A percentile compares a stretch with the other conserved stretches of the same genome.
Conservation (phyloP, 2,329 filamentous ascomycete genomes). For the Colletotrichum cordylinicola region DNA sequence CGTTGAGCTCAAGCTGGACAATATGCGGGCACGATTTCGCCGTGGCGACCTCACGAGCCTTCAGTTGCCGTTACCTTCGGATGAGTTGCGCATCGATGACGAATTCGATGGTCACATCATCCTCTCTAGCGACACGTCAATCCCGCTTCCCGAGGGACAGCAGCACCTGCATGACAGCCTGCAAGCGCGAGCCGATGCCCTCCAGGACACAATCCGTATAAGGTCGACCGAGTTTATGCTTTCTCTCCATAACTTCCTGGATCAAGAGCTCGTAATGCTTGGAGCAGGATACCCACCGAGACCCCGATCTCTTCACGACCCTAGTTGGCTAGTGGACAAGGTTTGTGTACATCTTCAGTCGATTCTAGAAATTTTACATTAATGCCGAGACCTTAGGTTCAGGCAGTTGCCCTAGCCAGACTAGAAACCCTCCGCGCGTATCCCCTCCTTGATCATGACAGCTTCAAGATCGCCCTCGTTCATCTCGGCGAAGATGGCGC, state of each 20-base stretch:
- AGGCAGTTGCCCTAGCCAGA: neutral
- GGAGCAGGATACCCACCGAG: neutral
- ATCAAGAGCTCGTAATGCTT: neutral
- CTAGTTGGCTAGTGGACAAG: neutral
- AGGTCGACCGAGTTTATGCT: neutral
- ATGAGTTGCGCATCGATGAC: neutral
- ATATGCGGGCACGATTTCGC: neutral
- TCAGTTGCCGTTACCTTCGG: neutral
- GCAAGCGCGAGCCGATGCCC: neutral
- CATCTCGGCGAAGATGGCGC: neutral
- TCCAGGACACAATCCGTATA: neutral
- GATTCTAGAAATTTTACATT: neutral
- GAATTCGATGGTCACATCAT: neutral
- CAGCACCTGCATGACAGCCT: neutral
- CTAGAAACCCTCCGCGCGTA: neutral
- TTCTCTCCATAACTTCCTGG: neutral
- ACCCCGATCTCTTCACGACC: neutral
- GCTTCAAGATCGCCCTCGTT: neutral
- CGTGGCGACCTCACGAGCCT: neutral
- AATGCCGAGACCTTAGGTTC: neutral
- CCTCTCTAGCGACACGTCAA: neutral
- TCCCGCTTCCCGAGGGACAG: neutral
- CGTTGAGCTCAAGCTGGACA: conserved; percentile 22
- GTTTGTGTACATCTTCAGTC: neutral
- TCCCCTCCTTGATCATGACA: neutral